phyloP scores from a whole-genome alignment of 106 monocot species.

The Dendrobium chrysotoxum region DNA sequence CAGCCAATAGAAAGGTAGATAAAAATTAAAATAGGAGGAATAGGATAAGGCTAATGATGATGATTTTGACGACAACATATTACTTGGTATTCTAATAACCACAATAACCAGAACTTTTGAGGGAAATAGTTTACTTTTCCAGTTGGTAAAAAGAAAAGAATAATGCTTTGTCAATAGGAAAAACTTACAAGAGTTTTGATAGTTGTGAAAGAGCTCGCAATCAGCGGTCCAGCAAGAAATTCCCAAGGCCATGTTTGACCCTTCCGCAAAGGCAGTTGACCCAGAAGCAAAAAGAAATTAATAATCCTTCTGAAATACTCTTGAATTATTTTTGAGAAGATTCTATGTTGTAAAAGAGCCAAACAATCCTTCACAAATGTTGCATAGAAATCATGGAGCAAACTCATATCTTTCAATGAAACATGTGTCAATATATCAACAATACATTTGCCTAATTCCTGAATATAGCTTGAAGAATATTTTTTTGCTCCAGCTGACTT shows the following conservation, averaged over 20 bases:
- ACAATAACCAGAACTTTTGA: neutral
- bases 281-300: constrained; percentile 46
- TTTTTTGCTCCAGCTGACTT: constrained; percentile 11
- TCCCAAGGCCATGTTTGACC: constrained; percentile 70
- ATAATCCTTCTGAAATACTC: constrained; percentile 40
- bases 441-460: constrained; percentile 67
- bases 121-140: neutral
- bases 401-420: constrained; percentile 22
- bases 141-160: neutral
- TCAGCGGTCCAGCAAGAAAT: constrained; percentile 60
- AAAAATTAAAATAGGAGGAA: no score
- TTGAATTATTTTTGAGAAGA: constrained; percentile 25
- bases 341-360: constrained; percentile 47
- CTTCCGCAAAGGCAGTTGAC: constrained; percentile 30
- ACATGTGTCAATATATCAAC: constrained; percentile 55
- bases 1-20: neutral
- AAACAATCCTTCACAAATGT: constrained; percentile 55
- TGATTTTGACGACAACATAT: neutral
- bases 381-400: constrained; percentile 50
- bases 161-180: neutral
- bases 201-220: constrained; percentile 37
- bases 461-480: constrained; percentile 42
- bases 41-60: neutral
- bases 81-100: neutral
- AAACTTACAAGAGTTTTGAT: constrained; percentile 63